Base-by-base conservation (phyloP, 2,329 filamentous ascomycete genomes). In the Alternaria solani region DNA sequence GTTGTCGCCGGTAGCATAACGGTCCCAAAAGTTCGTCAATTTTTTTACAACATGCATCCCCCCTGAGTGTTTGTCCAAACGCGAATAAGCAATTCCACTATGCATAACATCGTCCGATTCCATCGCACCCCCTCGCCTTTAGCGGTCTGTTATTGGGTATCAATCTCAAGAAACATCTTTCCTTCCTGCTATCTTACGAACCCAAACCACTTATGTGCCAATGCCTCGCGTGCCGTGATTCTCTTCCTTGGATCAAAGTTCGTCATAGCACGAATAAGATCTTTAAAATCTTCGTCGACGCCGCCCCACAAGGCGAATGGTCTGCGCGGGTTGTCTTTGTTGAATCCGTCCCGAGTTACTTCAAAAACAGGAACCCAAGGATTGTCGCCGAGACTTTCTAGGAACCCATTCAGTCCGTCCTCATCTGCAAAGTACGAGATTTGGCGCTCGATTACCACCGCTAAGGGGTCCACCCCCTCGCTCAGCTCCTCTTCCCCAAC, bases 221-320 rank as follows among this genome's bases (percentile, higher is more conserved):
- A 72, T 42, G 79, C 78, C 60, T 81, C 71, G 46, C 70, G 66
- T 52, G 80, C 80, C 42, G 80, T 80, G 56, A 81, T 75, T 42
- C 80, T 69, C 72, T 71, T 76, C 23, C 67, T 64, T 7, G 81
- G 80, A 63, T 82, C 79, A 61, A 82, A 75, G 55, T 72, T 74
- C 32, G 75, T 80, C 76, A 82, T 78, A 51, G 73, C 66, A 51
- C 59, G 51, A 61, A 82, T 72, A 26, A 82, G 67, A 53, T 81
- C 80, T 59, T 79, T 78, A 63, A 82, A 80, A 2, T 73, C 70
- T 14, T 62, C 57, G 49, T 84, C 80, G 49, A 75, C 65, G 23
- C 65, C 68, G 28, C 53, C 49, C 77, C 73, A 79, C 32, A 71
- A 57, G 36, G 59, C 63, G 53, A 80, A 79, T 18, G 71, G 73